phyloP scores from a whole-genome alignment of 805 yeast species.

The Myxozyma nipponensis region DNA sequence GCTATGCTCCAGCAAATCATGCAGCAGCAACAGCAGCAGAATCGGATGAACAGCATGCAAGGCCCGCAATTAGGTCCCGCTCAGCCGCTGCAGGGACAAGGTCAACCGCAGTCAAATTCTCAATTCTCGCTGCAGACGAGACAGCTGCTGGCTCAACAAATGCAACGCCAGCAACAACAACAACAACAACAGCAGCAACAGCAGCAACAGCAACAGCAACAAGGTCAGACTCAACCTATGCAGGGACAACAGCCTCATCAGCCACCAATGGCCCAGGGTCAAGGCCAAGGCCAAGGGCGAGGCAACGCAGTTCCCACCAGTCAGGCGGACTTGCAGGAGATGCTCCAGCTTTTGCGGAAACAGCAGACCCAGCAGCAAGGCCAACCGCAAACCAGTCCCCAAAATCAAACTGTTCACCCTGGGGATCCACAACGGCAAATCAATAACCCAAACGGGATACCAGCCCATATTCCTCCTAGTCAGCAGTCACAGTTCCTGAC shows the following conservation, averaged over 20 bases:
- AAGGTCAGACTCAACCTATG: not conserved
- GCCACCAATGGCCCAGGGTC: conserved; percentile 4
- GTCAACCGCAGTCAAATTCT: conserved; percentile 6
- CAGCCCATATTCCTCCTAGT: conserved; percentile 15
- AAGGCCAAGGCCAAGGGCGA: conserved; percentile 2
- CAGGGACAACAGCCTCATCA: conserved; percentile 4
- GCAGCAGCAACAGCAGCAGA: conserved; percentile 13
- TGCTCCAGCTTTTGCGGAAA: conserved; percentile 8
- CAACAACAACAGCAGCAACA: conserved; percentile 12
- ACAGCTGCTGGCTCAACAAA: conserved; percentile 8
- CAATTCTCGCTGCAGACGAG: conserved; percentile 1
- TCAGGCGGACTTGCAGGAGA: conserved; percentile 20
- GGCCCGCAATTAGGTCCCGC: not conserved
- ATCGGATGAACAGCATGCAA: not conserved
- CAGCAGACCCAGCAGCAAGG: conserved; percentile 18
- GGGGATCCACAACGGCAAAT: conserved; percentile 16
- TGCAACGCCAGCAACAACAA: conserved; percentile 11
- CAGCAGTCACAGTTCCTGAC: conserved; percentile 11
- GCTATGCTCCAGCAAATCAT: conserved; percentile 5
- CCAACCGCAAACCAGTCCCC: conserved; percentile 2
- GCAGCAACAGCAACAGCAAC: conserved; percentile 20
- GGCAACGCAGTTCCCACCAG: conserved; percentile 5
- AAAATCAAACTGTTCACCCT: not conserved
- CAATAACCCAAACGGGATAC: not conserved
- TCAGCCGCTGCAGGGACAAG: conserved; percentile 3